Evolutionary conservation across 1,284 basidiomycete genomes (phyloP), one percentile per base, ranked within the genome.

Genomic region (Boletus subluridellus): DNA sequence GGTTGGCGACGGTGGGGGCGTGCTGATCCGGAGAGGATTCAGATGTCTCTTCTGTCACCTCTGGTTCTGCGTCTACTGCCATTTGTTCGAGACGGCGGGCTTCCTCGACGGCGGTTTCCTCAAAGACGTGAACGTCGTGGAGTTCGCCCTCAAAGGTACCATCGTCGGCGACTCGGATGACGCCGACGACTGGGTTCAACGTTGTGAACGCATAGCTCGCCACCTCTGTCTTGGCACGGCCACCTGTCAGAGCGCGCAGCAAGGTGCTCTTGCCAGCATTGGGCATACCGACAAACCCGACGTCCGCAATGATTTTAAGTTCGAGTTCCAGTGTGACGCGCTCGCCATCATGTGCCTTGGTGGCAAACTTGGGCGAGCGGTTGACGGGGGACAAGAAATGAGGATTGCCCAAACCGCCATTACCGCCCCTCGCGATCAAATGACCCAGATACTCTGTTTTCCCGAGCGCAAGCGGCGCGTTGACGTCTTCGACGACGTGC

Each of bases 201-300:
- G 95, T 99, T 10, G 96, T 98, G 74, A 98, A 98, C 2, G 92
- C 88, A 73, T 97, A 98, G 8, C 87, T 83, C 0, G 95, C 97
- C 6, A 98, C 89, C 67, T 94, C 89, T 3, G 92, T 94, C 67
- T 87, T 87, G 12, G 91, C 90, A 17, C 89, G 77, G 2, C 89
- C 88, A 6, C 91, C 92, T 0, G 95, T 98, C 21, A 99, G 77
- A 0, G 94, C 92, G 14, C 93, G 87, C 4, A 99, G 78, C 21
- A 99, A 78, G 0, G 96, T 99, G 70, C 89, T 90, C 75, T 93
- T 92, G 32, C 90, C 89, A 0, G 93, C 94, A 67, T 99, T 99
- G 1, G 97, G 97, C 74, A 98, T 86, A 0, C 96, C 97, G 4
- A 99, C 95, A 12, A 99, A 78, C 0, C 95, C 97, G 26, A 99